Base-by-base conservation (phyloP, 2,329 filamentous ascomycete species). In the Elsinoe perseae region DNA sequence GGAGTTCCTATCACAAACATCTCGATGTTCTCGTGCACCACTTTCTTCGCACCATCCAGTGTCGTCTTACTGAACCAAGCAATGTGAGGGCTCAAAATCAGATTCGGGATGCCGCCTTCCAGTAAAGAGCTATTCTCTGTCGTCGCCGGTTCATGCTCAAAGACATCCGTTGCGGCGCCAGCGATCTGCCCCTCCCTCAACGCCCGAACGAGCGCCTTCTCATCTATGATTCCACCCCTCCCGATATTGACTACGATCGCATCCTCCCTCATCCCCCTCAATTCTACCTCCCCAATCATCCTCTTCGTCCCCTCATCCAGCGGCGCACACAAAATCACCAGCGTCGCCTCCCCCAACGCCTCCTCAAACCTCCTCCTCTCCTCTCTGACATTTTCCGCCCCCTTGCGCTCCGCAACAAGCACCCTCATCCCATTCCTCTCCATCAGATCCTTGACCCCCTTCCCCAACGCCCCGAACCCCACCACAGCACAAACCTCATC, bases 31-130 rank as follows among this genome's bases (percentile, higher is more conserved):
- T 69, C 65, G 61, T 73, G 76, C 34, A 76, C 60, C 14, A 74
- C 70, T 28, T 66, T 64, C 10, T 70, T 69, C 40, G 79, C 71
- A 36, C 75, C 79, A 43, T 71, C 66, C 57, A 76, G 68, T 3
- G 76, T 80, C 60, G 67, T 72, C 46, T 72, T 69, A 1, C 76
- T 73, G 60, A 73, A 75, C 78, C 78, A 81, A 1, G 79, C 78
- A 36, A 80, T 59, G 66, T 82, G 79, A 16, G 78, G 77, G 48
- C 71, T 77, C 38, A 79, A 61, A 0, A 78, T 72, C 58, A 82
- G 64, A 58, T 80, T 79, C 10, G 79, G 70, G 18, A 72, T 69
- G 52, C 70, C 67, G 2, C 68, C 68, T 16, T 75, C 74, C 21
- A 79, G 61, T 44, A 80, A 64, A 0, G 73, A 70, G 4, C 70